These are phyloP conservation scores for Hibiscus mutabilis DNA, from an alignment of 345 rosid species.

Conservation along the genomic window DNA sequence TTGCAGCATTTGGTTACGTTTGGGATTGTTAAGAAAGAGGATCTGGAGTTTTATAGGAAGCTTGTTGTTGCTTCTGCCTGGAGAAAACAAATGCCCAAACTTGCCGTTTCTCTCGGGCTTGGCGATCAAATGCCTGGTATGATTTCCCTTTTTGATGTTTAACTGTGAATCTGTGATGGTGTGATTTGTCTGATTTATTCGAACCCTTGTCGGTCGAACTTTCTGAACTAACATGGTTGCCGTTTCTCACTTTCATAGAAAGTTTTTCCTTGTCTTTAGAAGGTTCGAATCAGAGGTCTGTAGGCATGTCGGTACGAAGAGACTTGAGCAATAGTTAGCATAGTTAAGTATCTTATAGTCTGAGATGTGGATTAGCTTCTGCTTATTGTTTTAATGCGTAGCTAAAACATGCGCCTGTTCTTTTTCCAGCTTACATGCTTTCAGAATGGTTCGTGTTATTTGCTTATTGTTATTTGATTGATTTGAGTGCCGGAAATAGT, in stretches of 20 bases:
- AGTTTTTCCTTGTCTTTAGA: neutral
- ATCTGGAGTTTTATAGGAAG: conserved; percentile 72
- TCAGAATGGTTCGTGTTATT: neutral
- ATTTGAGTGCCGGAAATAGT: too few species aligned
- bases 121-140: conserved; percentile 96
- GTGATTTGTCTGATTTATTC: neutral
- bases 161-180: too few species aligned
- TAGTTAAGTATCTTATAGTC: neutral
- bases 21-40: conserved; percentile 76
- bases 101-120: conserved; percentile 87
- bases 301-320: neutral
- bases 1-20: conserved; percentile 92
- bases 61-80: conserved; percentile 93
- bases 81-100: conserved; percentile 99
- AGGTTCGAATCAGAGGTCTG: neutral
- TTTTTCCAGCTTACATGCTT: neutral
- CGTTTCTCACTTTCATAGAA: too few species aligned
- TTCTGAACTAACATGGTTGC: neutral
- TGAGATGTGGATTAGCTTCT: neutral
- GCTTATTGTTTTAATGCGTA: neutral
- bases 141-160: neutral
- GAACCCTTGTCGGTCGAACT: neutral
- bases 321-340: neutral
- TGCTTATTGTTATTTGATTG: neutral
- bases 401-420: neutral